A percentile compares a stretch with the other conserved stretches of the same genome.
Evolutionary conservation across 1,284 basidiomycete genomes (phyloP).

Genomic region (Mycosarcoma mackinlayi): DNA sequence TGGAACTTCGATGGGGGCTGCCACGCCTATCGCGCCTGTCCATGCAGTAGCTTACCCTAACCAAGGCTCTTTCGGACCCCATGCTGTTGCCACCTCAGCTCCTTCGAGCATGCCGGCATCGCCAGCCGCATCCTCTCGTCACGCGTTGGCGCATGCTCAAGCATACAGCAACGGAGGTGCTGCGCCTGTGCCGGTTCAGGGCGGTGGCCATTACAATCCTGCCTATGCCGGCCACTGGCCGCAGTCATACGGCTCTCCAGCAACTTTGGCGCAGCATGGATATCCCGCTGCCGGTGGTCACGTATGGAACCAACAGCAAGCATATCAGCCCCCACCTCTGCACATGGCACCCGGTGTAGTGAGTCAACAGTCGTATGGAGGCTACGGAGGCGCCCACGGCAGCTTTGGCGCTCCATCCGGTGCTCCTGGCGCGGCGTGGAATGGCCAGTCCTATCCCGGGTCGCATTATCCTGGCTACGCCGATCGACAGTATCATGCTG

Average conservation of each 20-base stretch:
- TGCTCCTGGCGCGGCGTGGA: constrained; percentile 8
- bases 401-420: constrained; percentile 13
- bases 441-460: constrained; percentile 19
- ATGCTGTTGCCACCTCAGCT: constrained; percentile 17
- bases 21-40: constrained; percentile 1
- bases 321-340: constrained; percentile 23
- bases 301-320: constrained; percentile 18
- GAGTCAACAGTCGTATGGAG: constrained; percentile 14
- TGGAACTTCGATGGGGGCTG: constrained; percentile 4
- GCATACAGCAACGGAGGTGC: constrained; percentile 19
- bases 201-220: constrained; percentile 45
- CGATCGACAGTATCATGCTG: constrained; percentile 9
- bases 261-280: constrained; percentile 9
- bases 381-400: constrained; percentile 15
- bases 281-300: constrained; percentile 1
- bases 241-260: constrained; percentile 12
- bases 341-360: constrained; percentile 20
- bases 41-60: constrained; percentile 9
- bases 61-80: constrained; percentile 21
- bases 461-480: constrained; percentile 34
- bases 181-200: constrained; percentile 5
- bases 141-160: constrained; percentile 1
- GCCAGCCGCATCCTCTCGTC: constrained; percentile 13
- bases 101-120: constrained; percentile 24
- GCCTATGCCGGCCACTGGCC: constrained; percentile 42